These are phyloP conservation scores for Ilyonectria mors-panacis DNA, from an alignment of 2,329 filamentous ascomycete species.

Conservation along the genomic window DNA sequence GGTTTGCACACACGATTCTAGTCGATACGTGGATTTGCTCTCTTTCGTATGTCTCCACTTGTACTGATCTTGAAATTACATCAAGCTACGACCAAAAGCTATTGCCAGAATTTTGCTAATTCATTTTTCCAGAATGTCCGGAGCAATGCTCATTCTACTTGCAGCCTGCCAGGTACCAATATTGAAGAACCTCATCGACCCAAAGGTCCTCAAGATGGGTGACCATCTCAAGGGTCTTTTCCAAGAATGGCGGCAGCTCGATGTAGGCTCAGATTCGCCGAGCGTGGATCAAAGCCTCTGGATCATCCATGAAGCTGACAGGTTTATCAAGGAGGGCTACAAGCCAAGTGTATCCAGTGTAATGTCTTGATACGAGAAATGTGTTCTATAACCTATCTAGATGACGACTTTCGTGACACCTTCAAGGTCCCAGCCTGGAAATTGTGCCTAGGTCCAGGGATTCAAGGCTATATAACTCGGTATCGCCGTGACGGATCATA, in stretches of 20 bases:
- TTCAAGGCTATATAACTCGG: no score
- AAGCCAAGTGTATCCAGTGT: background rate
- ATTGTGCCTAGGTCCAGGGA: no score
- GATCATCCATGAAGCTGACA: constrained; percentile 61
- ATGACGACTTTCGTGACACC: no score
- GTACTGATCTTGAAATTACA: background rate
- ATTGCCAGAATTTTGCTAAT: background rate
- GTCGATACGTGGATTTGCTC: constrained; percentile 71
- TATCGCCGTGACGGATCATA: no score
- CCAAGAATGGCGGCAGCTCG: constrained; percentile 58
- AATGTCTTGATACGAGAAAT: no score
- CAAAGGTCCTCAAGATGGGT: constrained; percentile 57
- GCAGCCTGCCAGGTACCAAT: constrained; percentile 59
- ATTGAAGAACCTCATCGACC: constrained; percentile 55
- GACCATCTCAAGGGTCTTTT: constrained; percentile 59
- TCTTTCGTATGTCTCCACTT: constrained; percentile 58
- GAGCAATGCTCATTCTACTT: constrained; percentile 64
- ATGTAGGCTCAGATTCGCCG: constrained; percentile 58
- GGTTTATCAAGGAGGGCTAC: constrained; percentile 57
- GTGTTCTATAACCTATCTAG: no score
- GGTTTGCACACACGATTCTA: constrained; percentile 65
- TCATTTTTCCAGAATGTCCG: constrained; percentile 58
- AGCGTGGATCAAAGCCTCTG: constrained; percentile 63
- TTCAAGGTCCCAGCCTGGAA: no score
- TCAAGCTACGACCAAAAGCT: background rate